Evolutionary conservation across 805 yeast genomes (phyloP).

Genomic region (Metschnikowia henanensis): DNA sequence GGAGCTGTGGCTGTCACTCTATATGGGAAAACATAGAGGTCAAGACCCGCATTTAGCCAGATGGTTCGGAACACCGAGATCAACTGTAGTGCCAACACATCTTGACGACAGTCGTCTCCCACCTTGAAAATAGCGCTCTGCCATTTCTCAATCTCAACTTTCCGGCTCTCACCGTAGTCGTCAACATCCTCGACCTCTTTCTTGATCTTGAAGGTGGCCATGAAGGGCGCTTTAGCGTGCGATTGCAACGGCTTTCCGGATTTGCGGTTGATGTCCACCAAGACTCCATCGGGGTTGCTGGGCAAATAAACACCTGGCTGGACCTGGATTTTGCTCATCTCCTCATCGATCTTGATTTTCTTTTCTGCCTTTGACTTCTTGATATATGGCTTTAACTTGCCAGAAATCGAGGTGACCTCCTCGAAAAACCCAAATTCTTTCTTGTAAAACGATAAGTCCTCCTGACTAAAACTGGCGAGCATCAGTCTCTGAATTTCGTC

Average conservation of each 20-base stretch:
- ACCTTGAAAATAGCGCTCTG: conserved; percentile 97
- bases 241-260: conserved; percentile 95
- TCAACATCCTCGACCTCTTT: conserved; percentile 51
- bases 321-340: conserved; percentile 76
- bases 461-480: conserved; percentile 57
- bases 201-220: conserved; percentile 91
- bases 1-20: conserved; percentile 98
- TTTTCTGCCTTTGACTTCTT: conserved; percentile 95
- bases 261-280: conserved; percentile 85
- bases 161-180: conserved; percentile 33
- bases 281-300: conserved; percentile 94
- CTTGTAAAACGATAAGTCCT: conserved; percentile 68
- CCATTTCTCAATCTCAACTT: conserved; percentile 64
- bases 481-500: conserved; percentile 70
- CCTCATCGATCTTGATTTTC: conserved; percentile 94
- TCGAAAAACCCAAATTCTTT: conserved; percentile 86
- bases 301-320: conserved; percentile 89
- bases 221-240: conserved; percentile 97
- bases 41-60: conserved; percentile 86
- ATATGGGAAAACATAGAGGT: conserved; percentile 88
- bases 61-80: conserved; percentile 89
- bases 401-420: conserved; percentile 91
- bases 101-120: conserved; percentile 99
- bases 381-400: conserved; percentile 91
- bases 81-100: conserved; percentile 88